These are phyloP conservation scores for Coccomyxa sp. DNA, from an alignment of 139 green algal species.

Conservation along the genomic window DNA sequence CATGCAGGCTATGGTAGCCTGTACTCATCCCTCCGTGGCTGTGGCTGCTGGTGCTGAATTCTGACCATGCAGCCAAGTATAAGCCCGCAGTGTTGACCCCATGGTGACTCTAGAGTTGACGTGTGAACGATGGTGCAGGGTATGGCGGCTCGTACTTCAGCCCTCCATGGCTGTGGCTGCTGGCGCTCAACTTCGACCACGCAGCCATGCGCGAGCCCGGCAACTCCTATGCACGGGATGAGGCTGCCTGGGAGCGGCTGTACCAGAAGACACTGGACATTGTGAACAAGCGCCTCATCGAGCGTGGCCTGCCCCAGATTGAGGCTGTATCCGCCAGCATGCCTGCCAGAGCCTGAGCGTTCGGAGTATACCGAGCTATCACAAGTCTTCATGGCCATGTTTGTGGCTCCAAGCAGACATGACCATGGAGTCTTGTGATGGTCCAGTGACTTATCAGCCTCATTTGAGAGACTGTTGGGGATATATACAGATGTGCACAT, in stretches of 20 bases:
- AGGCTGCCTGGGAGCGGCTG: slow-evolving; percentile 8
- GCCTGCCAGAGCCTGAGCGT: neutral
- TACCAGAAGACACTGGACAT: slow-evolving; percentile 17
- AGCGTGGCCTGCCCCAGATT: slow-evolving; percentile 9
- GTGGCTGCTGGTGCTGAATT: neutral
- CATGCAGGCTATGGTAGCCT: slow-evolving; percentile 13
- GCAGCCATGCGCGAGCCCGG: slow-evolving; percentile 6
- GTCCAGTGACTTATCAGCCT: no score
- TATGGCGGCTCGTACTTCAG: slow-evolving; percentile 17
- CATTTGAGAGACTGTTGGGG: no score
- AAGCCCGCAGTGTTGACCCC: no score
- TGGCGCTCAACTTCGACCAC: slow-evolving; percentile 8
- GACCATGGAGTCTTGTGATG: no score
- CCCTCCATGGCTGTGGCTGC: slow-evolving; percentile 10
- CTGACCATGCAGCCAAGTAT: neutral
- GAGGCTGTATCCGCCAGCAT: neutral
- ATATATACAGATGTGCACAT: no score
- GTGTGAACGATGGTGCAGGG: neutral
- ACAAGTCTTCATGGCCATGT: no score
- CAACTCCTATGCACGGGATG: neutral
- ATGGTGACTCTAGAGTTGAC: neutral
- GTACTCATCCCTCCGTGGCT: slow-evolving; percentile 13
- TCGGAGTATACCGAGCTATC: no score
- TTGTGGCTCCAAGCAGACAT: no score
- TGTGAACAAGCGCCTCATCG: slow-evolving; percentile 14